Base-by-base conservation (phyloP, 1,139 yeast genomes). In the Candida sanyaensis region DNA sequence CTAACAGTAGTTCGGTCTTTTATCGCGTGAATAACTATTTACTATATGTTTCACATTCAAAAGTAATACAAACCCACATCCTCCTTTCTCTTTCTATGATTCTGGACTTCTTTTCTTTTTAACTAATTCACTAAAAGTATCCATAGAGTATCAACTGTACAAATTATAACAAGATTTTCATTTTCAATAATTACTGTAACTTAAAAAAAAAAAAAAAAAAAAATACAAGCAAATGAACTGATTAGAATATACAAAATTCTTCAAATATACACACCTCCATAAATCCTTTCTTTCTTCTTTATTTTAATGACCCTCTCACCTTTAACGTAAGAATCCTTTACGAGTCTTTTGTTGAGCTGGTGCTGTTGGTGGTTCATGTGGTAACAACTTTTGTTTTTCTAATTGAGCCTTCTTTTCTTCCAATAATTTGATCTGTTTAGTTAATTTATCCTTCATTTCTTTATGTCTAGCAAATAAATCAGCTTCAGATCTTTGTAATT, bases 401-500 rank as follows among this genome's bases (percentile, higher is more conserved):
- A 93, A 78, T 65, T 86, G 92, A 52, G 77, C 80, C 73, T 91
- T 92, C 73, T 90, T 90, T 57, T 91, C 97, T 68, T 93, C 98
- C 64, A 93, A 80, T 60, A 91, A 83, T 64, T 85, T 85, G 56
- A 93, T 84, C 71, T 92, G 97, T 67, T 88, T 88, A 58, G 88
- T 79, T 64, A 93, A 80, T 69, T 89, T 90, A 63, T 92, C 98
- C 75, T 93, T 92, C 95, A 93, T 91, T 68, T 93, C 98, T 69
- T 90, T 89, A 71, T 95, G 99, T 68, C 96, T 85, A 37, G 96
- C 83, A 68, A 93, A 93, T 63, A 95, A 81, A 70, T 95, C 99
- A 49, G 96, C 96, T 73, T 95, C 99, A 43, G 97, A 90, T 73
- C 92, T 89, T 75, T 92, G 96, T 66, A 95, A 82, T 75, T 92